Base-by-base conservation (phyloP, 169 alveolate species). In the Babesia divergens region DNA sequence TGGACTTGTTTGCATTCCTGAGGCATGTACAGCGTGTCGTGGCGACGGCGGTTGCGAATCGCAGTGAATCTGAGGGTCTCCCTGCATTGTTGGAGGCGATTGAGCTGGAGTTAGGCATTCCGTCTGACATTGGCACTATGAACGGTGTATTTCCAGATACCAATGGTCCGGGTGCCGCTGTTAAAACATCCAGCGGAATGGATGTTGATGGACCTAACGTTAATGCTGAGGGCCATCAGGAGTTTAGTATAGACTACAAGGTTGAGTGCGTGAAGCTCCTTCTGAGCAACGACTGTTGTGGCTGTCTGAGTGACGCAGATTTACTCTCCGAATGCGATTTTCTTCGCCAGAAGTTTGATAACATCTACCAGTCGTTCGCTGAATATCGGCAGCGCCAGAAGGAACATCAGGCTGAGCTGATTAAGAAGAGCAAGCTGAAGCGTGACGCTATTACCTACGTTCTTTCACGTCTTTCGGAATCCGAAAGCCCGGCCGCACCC, bases 401-500 rank as follows among this genome's bases (percentile, higher is more conserved):
- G 51, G 79, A 87, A 49, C 70, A 83, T 32, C 79, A 72, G 54
- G 88, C 89, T 3, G 91, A 83, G 54, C 24, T 79, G 32, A 75
- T 53, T 51, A 70, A 80, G 51, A 83, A 83, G 74, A 44, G 53
- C 53, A 86, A 87, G 55, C 72, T 79, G 58, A 84, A 83, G 64
- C 82, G 89, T 53, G 92, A 87, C 38, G 90, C 92, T 7, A 83
- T 87, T 20, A 77, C 68, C 22, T 87, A 80, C 37, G 74, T 87
- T 11, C 69, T 87, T 11, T 86, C 77, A 9, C 68, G 92, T 40
- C 55, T 79, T 42, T 31, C 67, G 38, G 92, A 87, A 52, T 66
- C 43, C 28, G 65, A 69, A 31, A 72, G 84, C 60, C 54, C 70
- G 40, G 83, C 53, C 34, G 80, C 84, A 16, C 71, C 84, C 44